Evolutionary conservation across 1,284 basidiomycete species (phyloP).

Genomic region (Peniophora sp.): DNA sequence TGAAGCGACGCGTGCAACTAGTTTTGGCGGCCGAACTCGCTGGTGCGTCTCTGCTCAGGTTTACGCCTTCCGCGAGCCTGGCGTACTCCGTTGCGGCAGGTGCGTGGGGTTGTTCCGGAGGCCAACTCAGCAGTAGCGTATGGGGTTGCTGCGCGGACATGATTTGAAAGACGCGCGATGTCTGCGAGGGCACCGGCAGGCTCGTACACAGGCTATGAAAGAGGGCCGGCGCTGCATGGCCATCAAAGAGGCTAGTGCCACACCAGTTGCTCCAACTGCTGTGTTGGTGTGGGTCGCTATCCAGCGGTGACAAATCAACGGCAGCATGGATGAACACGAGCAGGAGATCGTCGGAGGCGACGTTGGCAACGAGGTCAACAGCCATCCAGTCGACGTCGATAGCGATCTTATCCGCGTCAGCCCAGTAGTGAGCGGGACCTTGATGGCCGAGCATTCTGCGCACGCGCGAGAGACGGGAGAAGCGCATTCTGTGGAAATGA

Average conservation of each 20-base stretch:
- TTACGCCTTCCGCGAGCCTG: slow-evolving; percentile 72
- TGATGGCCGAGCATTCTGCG: slow-evolving; percentile 59
- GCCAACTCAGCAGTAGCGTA: slow-evolving; percentile 80
- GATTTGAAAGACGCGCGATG: slow-evolving; percentile 77
- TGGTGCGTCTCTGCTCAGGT: slow-evolving; percentile 45
- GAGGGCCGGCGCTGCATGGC: slow-evolving; percentile 50
- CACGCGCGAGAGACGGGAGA: slow-evolving; percentile 62
- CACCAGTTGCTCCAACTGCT: slow-evolving; percentile 94
- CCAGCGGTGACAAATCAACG: slow-evolving; percentile 65
- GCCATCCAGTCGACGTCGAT: slow-evolving; percentile 80
- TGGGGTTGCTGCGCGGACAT: slow-evolving; percentile 38
- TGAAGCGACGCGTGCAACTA: slow-evolving; percentile 89
- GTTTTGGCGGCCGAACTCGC: slow-evolving; percentile 72
- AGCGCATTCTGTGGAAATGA: slow-evolving; percentile 52
- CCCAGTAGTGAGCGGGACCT: slow-evolving; percentile 44
- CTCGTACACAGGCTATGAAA: slow-evolving; percentile 47
- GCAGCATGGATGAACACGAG: slow-evolving; percentile 94
- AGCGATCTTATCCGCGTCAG: slow-evolving; percentile 61
- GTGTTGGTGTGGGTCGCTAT: slow-evolving; percentile 76
- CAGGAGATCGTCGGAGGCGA: slow-evolving; percentile 86
- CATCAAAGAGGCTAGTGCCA: slow-evolving; percentile 61
- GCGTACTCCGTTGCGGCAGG: slow-evolving; percentile 81
- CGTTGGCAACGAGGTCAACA: slow-evolving; percentile 91
- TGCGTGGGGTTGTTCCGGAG: slow-evolving; percentile 58
- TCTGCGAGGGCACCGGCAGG: slow-evolving; percentile 39